Conservation (phyloP, 495 filamentous ascomycete genomes). For the Neurospora sp. region DNA sequence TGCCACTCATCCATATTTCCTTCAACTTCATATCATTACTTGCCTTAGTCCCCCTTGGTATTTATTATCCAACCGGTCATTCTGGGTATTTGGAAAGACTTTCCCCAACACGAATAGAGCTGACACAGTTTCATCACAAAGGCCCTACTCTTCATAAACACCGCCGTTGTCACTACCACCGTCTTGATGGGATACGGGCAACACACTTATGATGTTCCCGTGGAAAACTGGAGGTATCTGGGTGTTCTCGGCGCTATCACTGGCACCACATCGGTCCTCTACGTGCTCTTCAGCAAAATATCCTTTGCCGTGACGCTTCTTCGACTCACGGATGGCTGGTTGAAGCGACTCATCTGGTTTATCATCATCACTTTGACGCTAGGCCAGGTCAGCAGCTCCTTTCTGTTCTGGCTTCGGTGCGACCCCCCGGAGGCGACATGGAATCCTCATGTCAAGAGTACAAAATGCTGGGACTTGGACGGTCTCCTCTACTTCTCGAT, state of each 20-base stretch:
- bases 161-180: constrained; percentile 1
- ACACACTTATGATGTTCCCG: constrained; percentile 1
- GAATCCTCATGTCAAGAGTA: background rate
- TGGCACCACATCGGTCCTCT: constrained; percentile 15
- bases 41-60: background rate
- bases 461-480: background rate
- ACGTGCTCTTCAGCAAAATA: constrained; percentile 14
- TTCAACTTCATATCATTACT: background rate
- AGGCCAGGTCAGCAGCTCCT: background rate
- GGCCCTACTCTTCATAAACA: constrained; percentile 9
- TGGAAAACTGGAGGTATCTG: constrained; percentile 8
- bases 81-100: background rate
- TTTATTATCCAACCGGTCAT: background rate
- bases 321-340: constrained; percentile 11
- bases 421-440: background rate
- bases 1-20: background rate
- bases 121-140: background rate
- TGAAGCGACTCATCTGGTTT: constrained; percentile 10
- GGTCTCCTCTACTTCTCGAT: background rate
- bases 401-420: background rate
- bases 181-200: constrained; percentile 12
- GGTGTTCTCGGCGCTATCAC: constrained; percentile 11
- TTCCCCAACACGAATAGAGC: background rate
- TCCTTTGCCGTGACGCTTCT: constrained; percentile 19
- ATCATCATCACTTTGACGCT: constrained; percentile 13